Conservation (phyloP, 2,329 filamentous ascomycete species). For the Coniochaeta sp. region DNA sequence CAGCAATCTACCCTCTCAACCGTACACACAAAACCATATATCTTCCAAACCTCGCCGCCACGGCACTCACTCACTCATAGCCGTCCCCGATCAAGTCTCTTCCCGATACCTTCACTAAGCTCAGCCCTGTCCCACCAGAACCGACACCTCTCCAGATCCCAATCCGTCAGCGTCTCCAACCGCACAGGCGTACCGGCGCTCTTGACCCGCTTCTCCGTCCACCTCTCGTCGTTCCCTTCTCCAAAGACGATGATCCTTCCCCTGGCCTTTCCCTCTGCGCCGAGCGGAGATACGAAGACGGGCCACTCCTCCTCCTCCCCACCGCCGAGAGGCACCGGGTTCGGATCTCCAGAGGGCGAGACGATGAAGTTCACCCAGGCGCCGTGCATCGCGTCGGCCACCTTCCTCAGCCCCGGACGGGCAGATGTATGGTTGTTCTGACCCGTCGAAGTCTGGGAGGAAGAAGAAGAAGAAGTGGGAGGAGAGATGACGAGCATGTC, state of each 20-base stretch:
- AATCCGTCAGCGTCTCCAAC: conserved; percentile 30
- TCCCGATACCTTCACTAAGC: conserved; percentile 36
- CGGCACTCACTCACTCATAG: too few relatives aligned
- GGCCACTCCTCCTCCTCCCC: conserved; percentile 24
- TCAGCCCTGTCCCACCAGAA: conserved; percentile 55
- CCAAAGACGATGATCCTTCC: conserved; percentile 53
- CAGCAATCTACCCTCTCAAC: too few relatives aligned
- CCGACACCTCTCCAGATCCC: conserved; percentile 39
- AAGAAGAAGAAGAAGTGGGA: neutral
- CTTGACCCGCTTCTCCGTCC: conserved; percentile 19
- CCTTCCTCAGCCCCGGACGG: conserved; percentile 27
- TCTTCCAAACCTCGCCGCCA: neutral
- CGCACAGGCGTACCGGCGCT: conserved; percentile 34
- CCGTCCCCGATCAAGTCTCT: neutral
- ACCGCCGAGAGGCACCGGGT: neutral
- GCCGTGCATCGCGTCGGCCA: conserved; percentile 33
- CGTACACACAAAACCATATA: too few relatives aligned
- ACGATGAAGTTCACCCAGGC: conserved; percentile 31
- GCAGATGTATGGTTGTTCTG: neutral
- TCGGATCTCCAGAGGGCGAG: conserved; percentile 9
- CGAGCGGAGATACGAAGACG: conserved; percentile 31
- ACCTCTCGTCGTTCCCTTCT: conserved; percentile 46
- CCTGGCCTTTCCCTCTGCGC: conserved; percentile 18
- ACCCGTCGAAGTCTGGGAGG: neutral
- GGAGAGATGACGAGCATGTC: conserved; percentile 25